Conservation (phyloP, 148 eudicot genomes). For the Drosera capensis region DNA sequence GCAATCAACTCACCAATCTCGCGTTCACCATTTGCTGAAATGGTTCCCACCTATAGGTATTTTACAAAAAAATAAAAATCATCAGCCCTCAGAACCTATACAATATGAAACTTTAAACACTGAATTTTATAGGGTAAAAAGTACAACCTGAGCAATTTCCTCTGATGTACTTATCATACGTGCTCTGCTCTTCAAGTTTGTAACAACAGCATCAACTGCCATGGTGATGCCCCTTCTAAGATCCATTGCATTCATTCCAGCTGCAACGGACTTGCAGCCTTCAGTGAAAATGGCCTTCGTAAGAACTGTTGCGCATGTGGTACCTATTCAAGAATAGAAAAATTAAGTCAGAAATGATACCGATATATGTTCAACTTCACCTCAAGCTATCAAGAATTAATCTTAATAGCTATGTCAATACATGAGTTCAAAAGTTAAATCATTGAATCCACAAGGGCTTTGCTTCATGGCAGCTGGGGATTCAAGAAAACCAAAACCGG, state of each 20-base stretch:
- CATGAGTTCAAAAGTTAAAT: too few relatives aligned
- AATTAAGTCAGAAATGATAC: too few relatives aligned
- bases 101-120: too few relatives aligned
- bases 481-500: too few relatives aligned
- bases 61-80: neutral
- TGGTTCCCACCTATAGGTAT: constrained; percentile 66
- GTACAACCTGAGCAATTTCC: constrained; percentile 87
- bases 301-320: constrained; percentile 60
- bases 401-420: too few relatives aligned
- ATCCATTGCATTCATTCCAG: constrained; percentile 78
- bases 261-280: constrained; percentile 73
- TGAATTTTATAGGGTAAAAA: too few relatives aligned
- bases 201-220: constrained; percentile 47
- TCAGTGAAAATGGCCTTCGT: constrained; percentile 51
- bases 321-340: constrained; percentile 22
- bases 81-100: too few relatives aligned
- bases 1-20: constrained; percentile 74
- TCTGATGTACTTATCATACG: constrained; percentile 93
- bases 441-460: too few relatives aligned
- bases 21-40: constrained; percentile 64
- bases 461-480: too few relatives aligned
- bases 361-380: too few relatives aligned
- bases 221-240: constrained; percentile 41
- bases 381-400: neutral
- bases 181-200: constrained; percentile 61